Conservation (phyloP, 2,329 filamentous ascomycete genomes). For the Aspergillus glaucus region DNA sequence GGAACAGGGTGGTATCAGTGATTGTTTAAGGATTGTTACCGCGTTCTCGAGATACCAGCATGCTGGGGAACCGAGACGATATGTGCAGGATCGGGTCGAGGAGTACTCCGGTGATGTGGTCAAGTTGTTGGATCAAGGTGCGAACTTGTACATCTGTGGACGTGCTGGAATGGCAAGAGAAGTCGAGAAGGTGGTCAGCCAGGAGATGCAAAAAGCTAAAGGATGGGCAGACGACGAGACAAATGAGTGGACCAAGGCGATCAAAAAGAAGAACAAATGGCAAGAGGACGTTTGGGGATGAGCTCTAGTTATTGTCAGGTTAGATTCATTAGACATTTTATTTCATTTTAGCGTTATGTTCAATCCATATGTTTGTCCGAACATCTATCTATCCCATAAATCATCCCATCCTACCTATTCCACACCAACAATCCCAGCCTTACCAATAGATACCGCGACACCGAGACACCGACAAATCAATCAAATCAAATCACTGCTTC, state of each 20-base stretch:
- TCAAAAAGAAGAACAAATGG: constrained; percentile 49
- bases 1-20: constrained; percentile 9
- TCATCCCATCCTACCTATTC: background rate
- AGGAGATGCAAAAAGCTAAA: constrained; percentile 29
- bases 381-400: background rate
- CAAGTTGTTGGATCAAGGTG: constrained; percentile 31
- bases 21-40: constrained; percentile 15
- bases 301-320: no score
- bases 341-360: background rate
- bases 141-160: constrained; percentile 38
- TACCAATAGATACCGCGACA: background rate
- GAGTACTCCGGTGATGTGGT: constrained; percentile 25
- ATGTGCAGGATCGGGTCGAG: constrained; percentile 36
- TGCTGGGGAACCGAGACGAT: constrained; percentile 14
- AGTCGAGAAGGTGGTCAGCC: constrained; percentile 34
- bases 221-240: constrained; percentile 36
- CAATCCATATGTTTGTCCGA: background rate
- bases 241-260: constrained; percentile 42
- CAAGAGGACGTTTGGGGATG: constrained; percentile 47
- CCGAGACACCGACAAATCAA: background rate
- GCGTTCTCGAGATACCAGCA: constrained; percentile 22
- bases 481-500: constrained; percentile 12
- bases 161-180: constrained; percentile 35
- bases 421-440: background rate
- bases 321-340: background rate